Conservation (phyloP, 1,284 basidiomycete species). For the Pisolithus thermaeus region DNA sequence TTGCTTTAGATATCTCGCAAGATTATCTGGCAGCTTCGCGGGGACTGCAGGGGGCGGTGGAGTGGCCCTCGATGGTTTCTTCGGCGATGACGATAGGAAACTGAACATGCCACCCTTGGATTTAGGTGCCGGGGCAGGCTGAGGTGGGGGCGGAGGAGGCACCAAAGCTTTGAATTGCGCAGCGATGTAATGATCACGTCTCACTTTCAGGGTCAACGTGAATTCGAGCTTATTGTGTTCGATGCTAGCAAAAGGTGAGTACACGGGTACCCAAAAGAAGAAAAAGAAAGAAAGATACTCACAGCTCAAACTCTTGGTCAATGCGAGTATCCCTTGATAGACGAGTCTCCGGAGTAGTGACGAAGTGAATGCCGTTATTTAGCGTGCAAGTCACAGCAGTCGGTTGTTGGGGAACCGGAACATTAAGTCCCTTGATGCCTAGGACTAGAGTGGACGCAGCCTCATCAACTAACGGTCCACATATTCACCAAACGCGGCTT, state of each 20-base stretch:
- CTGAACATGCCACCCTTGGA: constrained; percentile 63
- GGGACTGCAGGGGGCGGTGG: constrained; percentile 35
- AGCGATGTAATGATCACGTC: constrained; percentile 76
- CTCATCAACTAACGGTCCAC: constrained; percentile 1
- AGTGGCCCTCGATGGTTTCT: constrained; percentile 46
- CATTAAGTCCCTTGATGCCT: constrained; percentile 62
- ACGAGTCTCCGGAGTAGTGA: constrained; percentile 80
- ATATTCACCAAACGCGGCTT: constrained; percentile 12
- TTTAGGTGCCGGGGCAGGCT: constrained; percentile 35
- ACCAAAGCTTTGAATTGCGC: constrained; percentile 63
- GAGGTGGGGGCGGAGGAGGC: constrained; percentile 42
- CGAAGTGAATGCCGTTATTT: constrained; percentile 96
- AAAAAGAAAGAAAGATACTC: constrained; percentile 30
- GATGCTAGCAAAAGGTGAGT: constrained; percentile 43
- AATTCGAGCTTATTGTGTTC: constrained; percentile 89
- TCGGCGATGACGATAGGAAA: constrained; percentile 75
- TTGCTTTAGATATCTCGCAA: constrained; percentile 77
- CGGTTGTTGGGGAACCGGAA: constrained; percentile 70
- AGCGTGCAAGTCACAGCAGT: constrained; percentile 85
- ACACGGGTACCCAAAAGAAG: not conserved
- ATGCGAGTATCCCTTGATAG: constrained; percentile 65
- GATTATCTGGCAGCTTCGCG: constrained; percentile 53
- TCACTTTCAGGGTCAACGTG: constrained; percentile 79
- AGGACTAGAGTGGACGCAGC: constrained; percentile 51
- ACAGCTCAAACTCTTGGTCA: constrained; percentile 94